Evolutionary conservation across 306 rosid species (phyloP).

Genomic region (Lathyrus oleraceus): DNA sequence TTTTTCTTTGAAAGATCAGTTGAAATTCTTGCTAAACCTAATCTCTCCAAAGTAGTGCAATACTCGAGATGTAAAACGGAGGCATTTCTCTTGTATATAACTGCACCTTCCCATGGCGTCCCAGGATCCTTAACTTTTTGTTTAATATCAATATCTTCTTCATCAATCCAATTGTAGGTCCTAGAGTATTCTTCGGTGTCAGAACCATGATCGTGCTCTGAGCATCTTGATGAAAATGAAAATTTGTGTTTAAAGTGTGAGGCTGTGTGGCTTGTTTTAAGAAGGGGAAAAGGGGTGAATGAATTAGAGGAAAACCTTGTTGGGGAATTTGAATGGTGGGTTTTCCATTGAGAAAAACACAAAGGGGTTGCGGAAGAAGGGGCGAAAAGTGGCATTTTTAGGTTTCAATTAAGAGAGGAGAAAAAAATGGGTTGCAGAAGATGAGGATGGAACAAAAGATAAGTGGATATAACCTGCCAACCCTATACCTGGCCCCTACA

Average conservation of each 20-base stretch:
- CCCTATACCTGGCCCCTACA: too few species aligned
- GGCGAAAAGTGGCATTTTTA: slow-evolving; percentile 59
- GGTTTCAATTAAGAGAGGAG: slow-evolving; percentile 1
- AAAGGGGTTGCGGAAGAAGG: slow-evolving; percentile 47
- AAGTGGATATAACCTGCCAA: too few species aligned
- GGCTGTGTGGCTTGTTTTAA: slow-evolving; percentile 4
- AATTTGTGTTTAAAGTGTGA: slow-evolving; percentile 25
- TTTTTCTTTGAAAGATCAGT: slow-evolving; percentile 63
- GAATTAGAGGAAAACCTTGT: slow-evolving; percentile 26
- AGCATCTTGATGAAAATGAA: slow-evolving; percentile 40
- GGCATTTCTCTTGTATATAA: slow-evolving; percentile 73
- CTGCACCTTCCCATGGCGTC: slow-evolving; percentile 91
- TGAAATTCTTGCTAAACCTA: slow-evolving; percentile 74
- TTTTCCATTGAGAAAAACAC: slow-evolving; percentile 33
- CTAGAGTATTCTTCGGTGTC: slow-evolving; percentile 35
- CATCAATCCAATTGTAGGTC: slow-evolving; percentile 51
- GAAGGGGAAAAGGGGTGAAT: slow-evolving; percentile 37
- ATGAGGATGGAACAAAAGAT: too few species aligned
- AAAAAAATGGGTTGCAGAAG: too few species aligned
- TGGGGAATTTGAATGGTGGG: slow-evolving; percentile 37
- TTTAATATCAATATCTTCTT: background rate
- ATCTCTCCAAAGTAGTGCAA: slow-evolving; percentile 93
- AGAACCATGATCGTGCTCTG: slow-evolving; percentile 40
- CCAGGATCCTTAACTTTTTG: slow-evolving; percentile 30
- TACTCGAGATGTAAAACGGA: slow-evolving; percentile 68